Conservation (phyloP, 345 rosid genomes). For the Euphorbia lathyris region DNA sequence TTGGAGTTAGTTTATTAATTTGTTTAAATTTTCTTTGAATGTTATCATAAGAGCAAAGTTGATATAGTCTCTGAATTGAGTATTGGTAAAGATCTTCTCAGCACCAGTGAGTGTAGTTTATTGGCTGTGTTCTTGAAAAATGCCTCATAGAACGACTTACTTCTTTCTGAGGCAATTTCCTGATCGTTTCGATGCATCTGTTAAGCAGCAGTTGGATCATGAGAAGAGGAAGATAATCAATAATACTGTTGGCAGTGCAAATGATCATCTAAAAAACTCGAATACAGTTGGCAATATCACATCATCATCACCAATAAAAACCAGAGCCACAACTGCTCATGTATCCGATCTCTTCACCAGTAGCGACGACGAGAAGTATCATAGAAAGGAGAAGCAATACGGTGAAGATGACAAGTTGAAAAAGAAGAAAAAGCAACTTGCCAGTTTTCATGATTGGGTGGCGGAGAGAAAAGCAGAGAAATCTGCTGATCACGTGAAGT, state of each 20-base stretch:
- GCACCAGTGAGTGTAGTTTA: neutral
- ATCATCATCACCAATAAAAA: slow-evolving; percentile 13
- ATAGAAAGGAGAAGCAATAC: slow-evolving; percentile 8
- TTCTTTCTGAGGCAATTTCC: slow-evolving; percentile 98
- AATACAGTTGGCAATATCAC: neutral
- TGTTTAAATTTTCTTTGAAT: neutral
- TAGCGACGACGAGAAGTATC: slow-evolving; percentile 39
- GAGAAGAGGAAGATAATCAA: slow-evolving; percentile 40
- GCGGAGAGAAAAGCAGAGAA: slow-evolving; percentile 46
- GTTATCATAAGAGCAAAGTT: too few relatives aligned
- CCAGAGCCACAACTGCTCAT: slow-evolving; percentile 21
- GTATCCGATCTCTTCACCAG: slow-evolving; percentile 60
- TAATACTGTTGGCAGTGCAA: slow-evolving; percentile 24
- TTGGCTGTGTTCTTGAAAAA: slow-evolving; percentile 22
- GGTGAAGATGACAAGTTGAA: slow-evolving; percentile 18
- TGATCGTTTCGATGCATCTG: slow-evolving; percentile 58
- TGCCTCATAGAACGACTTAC: slow-evolving; percentile 98
- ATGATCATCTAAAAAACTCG: slow-evolving; percentile 18
- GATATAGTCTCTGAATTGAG: too few relatives aligned
- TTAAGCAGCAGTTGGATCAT: slow-evolving; percentile 43
- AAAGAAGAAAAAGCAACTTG: slow-evolving; percentile 50
- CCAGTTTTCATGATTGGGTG: slow-evolving; percentile 64
- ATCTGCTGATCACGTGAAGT: slow-evolving; percentile 38
- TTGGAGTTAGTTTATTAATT: neutral
- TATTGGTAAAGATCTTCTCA: neutral